Conservation (phyloP, 345 rosid species). For the Bruguiera gymnorhiza region DNA sequence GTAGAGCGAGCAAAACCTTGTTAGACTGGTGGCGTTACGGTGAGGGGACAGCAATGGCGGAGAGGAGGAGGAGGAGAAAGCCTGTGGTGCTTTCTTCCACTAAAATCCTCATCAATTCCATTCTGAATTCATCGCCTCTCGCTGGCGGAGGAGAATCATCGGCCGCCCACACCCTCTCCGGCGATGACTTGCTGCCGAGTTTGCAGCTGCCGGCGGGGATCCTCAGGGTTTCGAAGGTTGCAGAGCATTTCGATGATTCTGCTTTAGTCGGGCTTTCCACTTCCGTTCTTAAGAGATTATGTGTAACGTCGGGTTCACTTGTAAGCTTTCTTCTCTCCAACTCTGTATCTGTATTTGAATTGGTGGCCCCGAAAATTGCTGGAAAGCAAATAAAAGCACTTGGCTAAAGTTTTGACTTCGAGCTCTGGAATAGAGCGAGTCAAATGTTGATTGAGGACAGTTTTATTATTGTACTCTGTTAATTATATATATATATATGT, state of each 20-base stretch:
- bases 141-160: constrained; percentile 8
- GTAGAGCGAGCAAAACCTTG: too few species aligned
- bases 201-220: constrained; percentile 60
- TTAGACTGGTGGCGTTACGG: too few species aligned
- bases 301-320: constrained; percentile 69
- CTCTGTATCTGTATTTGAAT: not conserved
- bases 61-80: constrained; percentile 54
- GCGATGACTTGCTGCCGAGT: constrained; percentile 13
- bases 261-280: constrained; percentile 65
- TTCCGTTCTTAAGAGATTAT: constrained; percentile 59
- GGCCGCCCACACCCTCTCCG: constrained; percentile 5
- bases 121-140: constrained; percentile 42
- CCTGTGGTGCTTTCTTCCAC: constrained; percentile 85
- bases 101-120: constrained; percentile 53
- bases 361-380: not conserved
- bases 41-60: constrained; percentile 16
- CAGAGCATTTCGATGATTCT: constrained; percentile 54
- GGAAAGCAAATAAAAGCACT: not conserved
- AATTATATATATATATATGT: not conserved
- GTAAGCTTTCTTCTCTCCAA: constrained; percentile 28
- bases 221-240: constrained; percentile 44
- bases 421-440: too few species aligned
- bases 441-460: not conserved
- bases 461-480: not conserved
- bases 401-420: too few species aligned